Evolutionary conservation across 1,139 yeast species (phyloP).

Genomic region (Saccharomycopsis hybrid): DNA sequence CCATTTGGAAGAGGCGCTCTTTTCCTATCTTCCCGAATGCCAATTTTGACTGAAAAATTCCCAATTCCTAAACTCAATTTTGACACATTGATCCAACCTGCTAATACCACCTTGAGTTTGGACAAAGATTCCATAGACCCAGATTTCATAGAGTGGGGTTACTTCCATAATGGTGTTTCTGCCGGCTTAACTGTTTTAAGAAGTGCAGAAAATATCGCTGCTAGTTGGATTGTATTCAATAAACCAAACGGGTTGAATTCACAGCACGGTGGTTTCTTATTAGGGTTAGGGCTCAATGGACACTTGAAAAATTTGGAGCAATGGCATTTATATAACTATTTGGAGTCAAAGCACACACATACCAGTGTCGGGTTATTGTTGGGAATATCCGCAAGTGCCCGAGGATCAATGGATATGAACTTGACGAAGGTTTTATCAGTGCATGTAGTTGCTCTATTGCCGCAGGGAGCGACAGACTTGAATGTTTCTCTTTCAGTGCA

Average conservation of each 20-base stretch:
- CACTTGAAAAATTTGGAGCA: conserved; percentile 80
- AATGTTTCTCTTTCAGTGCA: conserved; percentile 82
- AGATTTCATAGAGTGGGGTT: conserved; percentile 68
- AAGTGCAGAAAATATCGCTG: conserved; percentile 66
- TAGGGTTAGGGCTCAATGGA: conserved; percentile 89
- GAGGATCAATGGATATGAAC: conserved; percentile 80
- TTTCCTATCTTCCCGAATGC: conserved; percentile 63
- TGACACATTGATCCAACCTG: conserved; percentile 60
- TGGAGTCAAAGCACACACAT: conserved; percentile 82
- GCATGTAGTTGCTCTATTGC: conserved; percentile 86
- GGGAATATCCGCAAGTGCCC: conserved; percentile 89
- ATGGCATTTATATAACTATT: conserved; percentile 92
- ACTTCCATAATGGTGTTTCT: conserved; percentile 88
- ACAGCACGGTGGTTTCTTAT: conserved; percentile 91
- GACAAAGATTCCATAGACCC: conserved; percentile 50
- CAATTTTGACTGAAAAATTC: conserved; percentile 78
- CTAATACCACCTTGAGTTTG: conserved; percentile 55
- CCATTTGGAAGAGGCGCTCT: conserved; percentile 77
- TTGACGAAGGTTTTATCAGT: conserved; percentile 87
- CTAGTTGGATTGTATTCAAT: conserved; percentile 90
- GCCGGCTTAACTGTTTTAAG: conserved; percentile 75
- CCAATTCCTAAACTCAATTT: conserved; percentile 74
- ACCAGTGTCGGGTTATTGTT: conserved; percentile 82
- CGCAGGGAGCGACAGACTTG: conserved; percentile 84
- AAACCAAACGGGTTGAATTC: conserved; percentile 63